Evolutionary conservation across 148 eudicot species (phyloP), one percentile per base, ranked within the genome.

Genomic region (Beta vulgaris): DNA sequence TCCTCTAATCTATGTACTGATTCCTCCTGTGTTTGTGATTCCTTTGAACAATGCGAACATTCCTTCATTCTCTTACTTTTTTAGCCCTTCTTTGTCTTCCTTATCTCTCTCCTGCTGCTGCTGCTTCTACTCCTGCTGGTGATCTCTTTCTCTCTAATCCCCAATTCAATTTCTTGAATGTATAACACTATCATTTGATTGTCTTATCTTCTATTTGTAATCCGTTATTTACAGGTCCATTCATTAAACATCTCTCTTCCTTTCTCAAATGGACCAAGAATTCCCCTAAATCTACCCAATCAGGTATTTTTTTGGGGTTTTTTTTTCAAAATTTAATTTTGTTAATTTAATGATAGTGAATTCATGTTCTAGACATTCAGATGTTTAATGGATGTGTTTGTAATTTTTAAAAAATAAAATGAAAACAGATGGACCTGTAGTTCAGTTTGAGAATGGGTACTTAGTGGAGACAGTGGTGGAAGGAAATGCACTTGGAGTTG

Each of bases 391-490:
- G 61, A n/a, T n/a, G 34, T 25, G 6, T 71, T 53, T 72, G 18
- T 72, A 43, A 16, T 64, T n/a, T n/a, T n/a, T n/a, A n/a, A n/a
- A n/a, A n/a, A n/a, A n/a, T n/a, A 23, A 31, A 59, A 36, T 13
- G 40, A 4, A 36, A 28, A 59, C 87, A 96, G 99, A 89, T 87
- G 99, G 84, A 69, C 85, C 91, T 83, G 85, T 89, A 75, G 75
- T 96, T 77, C 92, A 91, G 77, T 96, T 90, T 77, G 99, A 96
- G 74, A 84, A 77, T 69, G 98, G 99, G 40, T 92, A 96, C 85
- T 85, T 92, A 72, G 97, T 96, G 42, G 98, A 92, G 79, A 96
- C 98, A 43, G 88, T 92, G 64, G 97, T 92, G 29, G 93, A 91
- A 79, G 99, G 99, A 66, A 92, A 89, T 82, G 98, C 87, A 43